These are phyloP conservation scores for Plantago major DNA, from an alignment of 257 asterid species.

Conservation along the genomic window DNA sequence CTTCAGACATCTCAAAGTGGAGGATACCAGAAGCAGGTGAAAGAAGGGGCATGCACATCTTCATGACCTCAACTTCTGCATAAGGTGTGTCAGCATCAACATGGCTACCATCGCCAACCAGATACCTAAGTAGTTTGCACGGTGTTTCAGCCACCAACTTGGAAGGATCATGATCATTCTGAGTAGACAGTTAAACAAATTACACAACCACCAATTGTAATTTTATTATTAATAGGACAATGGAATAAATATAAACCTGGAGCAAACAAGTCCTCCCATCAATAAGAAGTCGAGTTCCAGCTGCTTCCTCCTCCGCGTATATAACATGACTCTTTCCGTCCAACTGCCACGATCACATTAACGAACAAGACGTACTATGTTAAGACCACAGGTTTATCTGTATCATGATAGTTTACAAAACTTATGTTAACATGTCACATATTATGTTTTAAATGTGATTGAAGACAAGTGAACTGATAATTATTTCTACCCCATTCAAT, in stretches of 20 bases:
- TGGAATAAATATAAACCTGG: constrained; percentile 55
- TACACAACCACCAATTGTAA: not conserved
- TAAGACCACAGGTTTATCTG: not conserved
- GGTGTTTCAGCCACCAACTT: constrained; percentile 97
- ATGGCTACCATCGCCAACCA: constrained; percentile 71
- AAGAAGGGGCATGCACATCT: constrained; percentile 99
- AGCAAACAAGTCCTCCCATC: constrained; percentile 99
- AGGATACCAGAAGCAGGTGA: constrained; percentile 94
- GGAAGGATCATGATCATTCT: constrained; percentile 99
- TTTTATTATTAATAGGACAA: not conserved
- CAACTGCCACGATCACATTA: constrained; percentile 52
- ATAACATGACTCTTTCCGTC: constrained; percentile 92
- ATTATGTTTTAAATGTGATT: not conserved
- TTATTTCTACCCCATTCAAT: constrained; percentile 4
- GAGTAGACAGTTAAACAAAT: constrained; percentile 25
- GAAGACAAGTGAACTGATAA: constrained; percentile 9
- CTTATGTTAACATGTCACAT: not conserved
- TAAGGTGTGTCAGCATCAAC: constrained; percentile 92
- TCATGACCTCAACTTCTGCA: constrained; percentile 99
- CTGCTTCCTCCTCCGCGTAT: constrained; percentile 99
- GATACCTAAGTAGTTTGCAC: constrained; percentile 83
- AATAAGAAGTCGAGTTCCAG: constrained; percentile 98
- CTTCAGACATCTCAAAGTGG: constrained; percentile 83
- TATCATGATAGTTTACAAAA: not conserved
- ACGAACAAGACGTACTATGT: constrained; percentile 19